phyloP scores from a whole-genome alignment of 345 rosid genomes.

The Eucalyptus sideroxylon region DNA sequence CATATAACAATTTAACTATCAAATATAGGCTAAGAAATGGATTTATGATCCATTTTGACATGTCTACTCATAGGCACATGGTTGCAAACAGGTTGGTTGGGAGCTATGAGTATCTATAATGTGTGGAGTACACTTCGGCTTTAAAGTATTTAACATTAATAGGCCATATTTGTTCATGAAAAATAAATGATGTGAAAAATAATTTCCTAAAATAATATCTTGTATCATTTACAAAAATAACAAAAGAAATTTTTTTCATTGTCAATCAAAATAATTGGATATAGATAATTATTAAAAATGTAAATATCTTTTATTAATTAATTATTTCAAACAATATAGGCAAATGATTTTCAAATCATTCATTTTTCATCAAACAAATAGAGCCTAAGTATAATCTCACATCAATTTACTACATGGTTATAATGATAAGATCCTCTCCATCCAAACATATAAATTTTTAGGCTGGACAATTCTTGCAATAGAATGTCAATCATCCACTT shows the following conservation, averaged over 20 bases:
- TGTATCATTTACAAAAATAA: not conserved
- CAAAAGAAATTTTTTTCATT: not conserved
- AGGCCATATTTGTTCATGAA: not conserved
- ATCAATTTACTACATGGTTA: not conserved
- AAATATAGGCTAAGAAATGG: not conserved
- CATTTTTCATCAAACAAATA: not conserved
- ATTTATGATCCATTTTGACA: not conserved
- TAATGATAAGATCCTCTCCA: not conserved
- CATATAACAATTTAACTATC: no score
- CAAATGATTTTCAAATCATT: no score
- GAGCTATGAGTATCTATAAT: not conserved
- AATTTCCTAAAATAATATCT: not conserved
- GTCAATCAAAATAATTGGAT: not conserved
- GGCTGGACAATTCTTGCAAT: not conserved
- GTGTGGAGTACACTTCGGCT: not conserved
- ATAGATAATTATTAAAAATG: not conserved
- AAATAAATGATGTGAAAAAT: not conserved
- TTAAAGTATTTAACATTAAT: not conserved
- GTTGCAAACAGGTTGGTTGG: not conserved
- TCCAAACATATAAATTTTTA: not conserved
- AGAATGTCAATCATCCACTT: not conserved
- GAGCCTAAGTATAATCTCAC: not conserved
- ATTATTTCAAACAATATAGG: no score
- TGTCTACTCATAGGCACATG: not conserved
- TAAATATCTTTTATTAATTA: no score